A percentile compares a stretch with the other conserved stretches of the same genome.
Conservation (phyloP, 805 yeast genomes). For the Yamadazyma akitaensis region DNA sequence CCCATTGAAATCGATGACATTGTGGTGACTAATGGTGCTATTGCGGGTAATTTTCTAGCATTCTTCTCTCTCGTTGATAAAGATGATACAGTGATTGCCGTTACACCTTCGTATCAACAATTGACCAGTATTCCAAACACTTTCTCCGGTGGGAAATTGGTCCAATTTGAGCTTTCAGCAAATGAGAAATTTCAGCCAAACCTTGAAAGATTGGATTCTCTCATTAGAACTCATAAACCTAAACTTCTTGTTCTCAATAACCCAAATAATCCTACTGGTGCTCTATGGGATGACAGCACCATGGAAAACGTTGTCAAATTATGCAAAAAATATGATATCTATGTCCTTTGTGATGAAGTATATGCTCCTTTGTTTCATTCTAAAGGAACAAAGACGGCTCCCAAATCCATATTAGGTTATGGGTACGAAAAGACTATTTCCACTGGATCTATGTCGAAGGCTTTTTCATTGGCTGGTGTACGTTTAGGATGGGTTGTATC, state of each 20-base stretch:
- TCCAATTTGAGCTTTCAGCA: conserved; percentile 26
- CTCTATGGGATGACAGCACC: conserved; percentile 33
- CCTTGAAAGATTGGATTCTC: conserved; percentile 24
- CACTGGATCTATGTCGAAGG: conserved; percentile 53
- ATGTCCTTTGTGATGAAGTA: conserved; percentile 50
- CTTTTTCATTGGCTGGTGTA: conserved; percentile 51
- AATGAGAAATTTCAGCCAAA: conserved; percentile 38
- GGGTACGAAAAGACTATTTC: conserved; percentile 42
- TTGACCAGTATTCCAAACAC: conserved; percentile 44
- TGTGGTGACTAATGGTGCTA: conserved; percentile 52
- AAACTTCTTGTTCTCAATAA: conserved; percentile 45
- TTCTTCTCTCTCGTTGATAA: conserved; percentile 43
- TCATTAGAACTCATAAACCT: conserved; percentile 33
- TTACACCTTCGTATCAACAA: conserved; percentile 51
- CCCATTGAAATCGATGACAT: conserved; percentile 46
- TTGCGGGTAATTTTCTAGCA: conserved; percentile 50
- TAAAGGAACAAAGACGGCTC: conserved; percentile 15
- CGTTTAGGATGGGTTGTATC: conserved; percentile 52
- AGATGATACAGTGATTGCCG: conserved; percentile 47
- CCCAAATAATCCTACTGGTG: conserved; percentile 49
- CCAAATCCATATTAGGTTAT: conserved; percentile 40
- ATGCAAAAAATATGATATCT: conserved; percentile 30
- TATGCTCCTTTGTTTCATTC: conserved; percentile 52
- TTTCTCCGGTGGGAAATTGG: conserved; percentile 39
- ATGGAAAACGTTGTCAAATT: conserved; percentile 34